These are phyloP conservation scores for Echeveria elegans DNA, from an alignment of 164 flowering plant genomes.

Conservation along the genomic window DNA sequence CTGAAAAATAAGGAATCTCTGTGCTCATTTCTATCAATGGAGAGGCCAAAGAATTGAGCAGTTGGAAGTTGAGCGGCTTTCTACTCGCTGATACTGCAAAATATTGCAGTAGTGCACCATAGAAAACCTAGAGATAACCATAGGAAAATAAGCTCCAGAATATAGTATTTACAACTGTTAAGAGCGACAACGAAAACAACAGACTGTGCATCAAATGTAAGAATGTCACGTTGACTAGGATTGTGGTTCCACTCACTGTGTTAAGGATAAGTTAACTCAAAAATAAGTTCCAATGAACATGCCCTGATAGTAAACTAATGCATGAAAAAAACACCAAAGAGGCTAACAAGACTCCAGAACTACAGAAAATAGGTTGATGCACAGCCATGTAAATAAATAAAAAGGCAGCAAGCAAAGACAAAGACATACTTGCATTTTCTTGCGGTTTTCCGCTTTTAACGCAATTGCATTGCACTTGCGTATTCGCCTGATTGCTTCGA, in stretches of 20 bases:
- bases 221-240: background rate
- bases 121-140: conserved; percentile 55
- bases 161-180: background rate
- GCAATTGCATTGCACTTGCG: conserved; percentile 61
- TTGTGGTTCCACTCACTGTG: too few relatives aligned
- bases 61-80: conserved; percentile 65
- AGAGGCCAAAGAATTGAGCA: conserved; percentile 63
- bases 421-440: conserved; percentile 75
- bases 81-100: conserved; percentile 67
- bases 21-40: conserved; percentile 87
- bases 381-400: background rate
- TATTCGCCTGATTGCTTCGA: conserved; percentile 62
- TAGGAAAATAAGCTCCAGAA: background rate
- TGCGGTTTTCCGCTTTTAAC: conserved; percentile 76
- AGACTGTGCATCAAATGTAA: conserved; percentile 54
- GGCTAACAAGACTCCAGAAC: too few relatives aligned
- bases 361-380: background rate
- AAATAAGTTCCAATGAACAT: too few relatives aligned
- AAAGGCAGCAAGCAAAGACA: background rate
- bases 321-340: too few relatives aligned
- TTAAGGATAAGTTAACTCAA: too few relatives aligned
- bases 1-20: conserved; percentile 86
- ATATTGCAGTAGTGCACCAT: conserved; percentile 81
- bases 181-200: background rate
- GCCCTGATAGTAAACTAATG: too few relatives aligned